phyloP scores from a whole-genome alignment of 2,329 filamentous ascomycete genomes.

The Neofusicoccum ribis region DNA sequence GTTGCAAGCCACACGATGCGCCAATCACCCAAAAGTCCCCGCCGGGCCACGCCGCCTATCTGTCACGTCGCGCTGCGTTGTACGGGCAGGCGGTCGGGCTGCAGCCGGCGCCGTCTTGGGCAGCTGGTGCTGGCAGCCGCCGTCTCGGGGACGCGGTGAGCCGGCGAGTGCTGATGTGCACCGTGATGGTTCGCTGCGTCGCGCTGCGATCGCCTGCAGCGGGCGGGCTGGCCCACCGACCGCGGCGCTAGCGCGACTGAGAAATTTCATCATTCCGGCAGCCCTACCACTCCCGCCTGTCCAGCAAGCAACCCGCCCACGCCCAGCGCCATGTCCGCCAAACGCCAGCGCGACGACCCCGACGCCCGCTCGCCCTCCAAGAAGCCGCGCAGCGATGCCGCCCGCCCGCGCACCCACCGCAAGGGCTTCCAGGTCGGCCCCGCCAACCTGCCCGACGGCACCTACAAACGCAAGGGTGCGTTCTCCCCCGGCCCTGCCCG shows the following conservation, averaged over 20 bases:
- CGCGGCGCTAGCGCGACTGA: background rate
- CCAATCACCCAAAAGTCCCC: background rate
- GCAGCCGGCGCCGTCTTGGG: background rate
- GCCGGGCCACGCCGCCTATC: background rate
- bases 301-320: conserved; percentile 12
- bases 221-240: background rate
- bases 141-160: no score
- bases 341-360: conserved; percentile 55
- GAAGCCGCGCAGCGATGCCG: conserved; percentile 37
- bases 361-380: conserved; percentile 42
- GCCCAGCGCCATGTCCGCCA: conserved; percentile 55
- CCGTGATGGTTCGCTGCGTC: background rate
- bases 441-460: conserved; percentile 86
- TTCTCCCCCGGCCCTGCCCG: background rate
- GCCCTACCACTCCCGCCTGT: background rate
- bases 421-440: conserved; percentile 86
- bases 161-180: background rate
- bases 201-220: background rate
- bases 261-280: conserved; percentile 14
- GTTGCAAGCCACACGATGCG: conserved; percentile 15
- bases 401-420: conserved; percentile 29
- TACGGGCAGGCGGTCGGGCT: background rate
- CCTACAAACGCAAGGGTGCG: conserved; percentile 77
- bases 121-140: background rate
- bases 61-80: background rate